Evolutionary conservation across 805 yeast species (phyloP), one percentile per base, ranked within the genome.

Genomic region (Nakazawaea laoshanensis): DNA sequence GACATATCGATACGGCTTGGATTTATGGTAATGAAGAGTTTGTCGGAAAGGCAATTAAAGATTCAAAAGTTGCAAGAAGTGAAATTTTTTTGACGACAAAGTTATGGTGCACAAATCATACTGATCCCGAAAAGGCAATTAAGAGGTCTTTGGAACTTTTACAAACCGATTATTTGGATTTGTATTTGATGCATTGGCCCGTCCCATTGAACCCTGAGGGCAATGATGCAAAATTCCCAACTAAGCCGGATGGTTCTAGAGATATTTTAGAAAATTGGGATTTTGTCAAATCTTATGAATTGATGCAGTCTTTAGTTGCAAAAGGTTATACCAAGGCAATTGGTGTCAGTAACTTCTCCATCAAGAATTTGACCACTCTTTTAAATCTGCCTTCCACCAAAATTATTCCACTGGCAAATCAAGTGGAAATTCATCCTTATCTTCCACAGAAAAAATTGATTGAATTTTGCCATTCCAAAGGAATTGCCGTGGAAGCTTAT

Each of bases 331-430:
- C 72, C 18, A 71, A 64, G 44, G 72, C 87, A 16, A 70, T 85
- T 50, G 95, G 95, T 44, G 82, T 85, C 27, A 79, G 89, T 27
- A 86, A 86, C 59, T 79, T 76, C 53, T 68, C 82, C 6, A 55
- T 69, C 17, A 61, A 61, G 35, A 70, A 74, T 45, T 50, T 80
- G 40, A 57, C 73, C 39, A 63, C 57, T 33, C 55, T 85, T 35
- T 61, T 81, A 30, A 53, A 53, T 12, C 59, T 46, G 28, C 67
- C 74, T 23, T 63, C 62, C 27, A 69, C 67, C 33, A 67, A 56
- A 19, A 52, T 70, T 31, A 67, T 63, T 20, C 95, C 95, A 8
- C 87, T 74, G 8, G 73, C 65, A 26, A 74, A 78, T 57, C 94
- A 85, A 62, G 65, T 82, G 39, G 94, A 85, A 60, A 57, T 74